These are phyloP conservation scores for Metarhizium guizhouense DNA, from an alignment of 2,329 filamentous ascomycete genomes.

Conservation along the genomic window DNA sequence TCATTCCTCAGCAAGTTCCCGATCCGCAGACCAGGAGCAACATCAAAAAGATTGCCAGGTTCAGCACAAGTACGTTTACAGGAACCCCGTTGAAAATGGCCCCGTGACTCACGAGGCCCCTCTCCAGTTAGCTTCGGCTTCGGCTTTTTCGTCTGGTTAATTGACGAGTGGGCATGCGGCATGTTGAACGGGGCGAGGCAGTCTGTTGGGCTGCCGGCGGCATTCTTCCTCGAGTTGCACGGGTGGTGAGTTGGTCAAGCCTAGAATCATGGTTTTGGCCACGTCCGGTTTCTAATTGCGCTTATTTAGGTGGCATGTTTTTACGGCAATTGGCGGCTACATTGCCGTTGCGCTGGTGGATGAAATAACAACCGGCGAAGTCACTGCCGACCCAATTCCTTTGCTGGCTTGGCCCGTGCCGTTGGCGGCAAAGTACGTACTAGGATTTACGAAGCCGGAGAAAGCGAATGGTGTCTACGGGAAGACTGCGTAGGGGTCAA, in stretches of 20 bases:
- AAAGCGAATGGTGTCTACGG: neutral
- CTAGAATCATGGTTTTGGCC: neutral
- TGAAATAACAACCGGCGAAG: conserved; percentile 23
- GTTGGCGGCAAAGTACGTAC: conserved; percentile 7
- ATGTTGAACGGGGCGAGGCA: conserved; percentile 18
- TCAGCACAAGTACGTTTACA: conserved; percentile 12
- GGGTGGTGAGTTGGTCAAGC: conserved; percentile 25
- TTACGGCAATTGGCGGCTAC: conserved; percentile 32
- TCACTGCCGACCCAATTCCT: conserved; percentile 18
- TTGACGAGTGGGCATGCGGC: conserved; percentile 26
- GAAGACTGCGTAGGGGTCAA: neutral
- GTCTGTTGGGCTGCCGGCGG: conserved; percentile 23
- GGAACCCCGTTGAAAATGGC: too few relatives aligned
- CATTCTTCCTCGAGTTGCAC: conserved; percentile 30
- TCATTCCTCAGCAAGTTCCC: conserved; percentile 23
- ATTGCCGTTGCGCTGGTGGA: conserved; percentile 28
- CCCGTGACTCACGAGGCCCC: neutral
- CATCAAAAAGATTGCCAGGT: conserved; percentile 10
- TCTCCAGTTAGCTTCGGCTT: conserved; percentile 24
- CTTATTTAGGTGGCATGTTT: conserved; percentile 29
- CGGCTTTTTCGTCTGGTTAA: conserved; percentile 30
- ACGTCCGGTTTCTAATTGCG: neutral
- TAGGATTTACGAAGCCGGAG: neutral
- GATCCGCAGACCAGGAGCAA: conserved; percentile 14
- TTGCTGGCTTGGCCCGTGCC: conserved; percentile 27